Base-by-base conservation (phyloP, 306 rosid species). In the Benincasa hispida region DNA sequence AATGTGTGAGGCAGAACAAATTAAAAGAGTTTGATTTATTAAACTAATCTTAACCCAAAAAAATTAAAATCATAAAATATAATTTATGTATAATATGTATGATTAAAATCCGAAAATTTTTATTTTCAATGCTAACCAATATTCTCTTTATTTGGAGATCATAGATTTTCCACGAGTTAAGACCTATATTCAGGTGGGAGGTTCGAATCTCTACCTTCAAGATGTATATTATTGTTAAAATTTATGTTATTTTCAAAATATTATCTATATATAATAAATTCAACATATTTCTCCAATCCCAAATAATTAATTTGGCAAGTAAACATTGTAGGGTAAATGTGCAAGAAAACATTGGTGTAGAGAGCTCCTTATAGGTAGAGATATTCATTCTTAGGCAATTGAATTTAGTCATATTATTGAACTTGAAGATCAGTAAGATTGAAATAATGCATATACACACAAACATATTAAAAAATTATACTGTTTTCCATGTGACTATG, bases 401-500 rank as follows among this genome's bases (percentile, higher is more conserved):
- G 54, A 41, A 42, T 68, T 68, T 41, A 51, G 54, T 24, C 74
- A 42, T 24, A 68, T 68, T 21, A 68, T 67, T 67, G 74, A 4
- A 41, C 32, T 11, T 62, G 24, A 63, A 63, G 12, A 34, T 13
- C 25, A 63, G 19, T 35, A 35, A 34, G 53, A 67, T 39, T 21
- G n/a, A 39, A 67, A 34, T 19, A 67, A 19, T 65, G 72, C 25
- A 37, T 21, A 54, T 60, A 68, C 65, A 54, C 48, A 78, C 76
- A 78, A 66, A 70, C 21, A 67, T 77, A 30, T 47, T 28, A 59
- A 58, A n/a, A 72, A 75, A 70, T 68, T 79, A 78, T 66, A 80
- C 77, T 79, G 83, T 51, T 59, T 60, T 80, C 79, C 89, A 83
- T 83, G 89, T 78, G 86, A 75, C 69, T 75, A 55, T 74, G 82